Base-by-base conservation (phyloP, 1,284 basidiomycete genomes). In the Fomitiporia mediterranea region DNA sequence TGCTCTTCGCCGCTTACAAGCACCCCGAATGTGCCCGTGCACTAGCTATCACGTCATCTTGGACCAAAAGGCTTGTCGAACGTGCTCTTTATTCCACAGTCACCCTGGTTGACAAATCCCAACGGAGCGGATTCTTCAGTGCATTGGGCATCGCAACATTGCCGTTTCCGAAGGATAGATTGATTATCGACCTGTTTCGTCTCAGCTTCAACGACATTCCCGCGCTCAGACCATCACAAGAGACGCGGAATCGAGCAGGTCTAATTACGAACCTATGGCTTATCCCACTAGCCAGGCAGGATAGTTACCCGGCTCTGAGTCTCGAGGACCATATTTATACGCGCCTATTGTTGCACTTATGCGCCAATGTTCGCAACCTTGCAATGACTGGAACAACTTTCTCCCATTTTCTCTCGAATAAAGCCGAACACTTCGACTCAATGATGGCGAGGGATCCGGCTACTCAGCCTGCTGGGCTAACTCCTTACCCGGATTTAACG, bases 291-390 rank as follows among this genome's bases (percentile, higher is more conserved):
- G 40, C 30, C 19, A 8, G 3, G 3, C 17, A 43, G 38, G 23
- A 46, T 3, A 2, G 34, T 30, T 28, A 23, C 21, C 7, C 44
- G 17, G n/a, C n/a, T n/a, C n/a, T n/a, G n/a, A 46, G 15, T 8
- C n/a, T 53, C 15, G 30, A 53, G 28, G 52, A 53, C 6, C 52
- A 53, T 30, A n/a, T 53, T 2, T 46, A 46, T 28, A 46, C 32
- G 19, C 52, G 52, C 25, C 28, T 53, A 6, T 0, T 46, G 9
- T 42, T 53, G 9, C 40, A 43, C 11, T 9, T 53, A 30, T 53
- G 52, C 28, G 9, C 19, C 13, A 44, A 44, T 21, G 40, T 53
- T 27, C 27, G 21, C 15, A 32, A 23, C 13, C 42, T 53, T 7
- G 52, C 52, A 15, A 17, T 53, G n/a, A 43, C 52, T 19, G 39